Evolutionary conservation across 208 protist species (phyloP), one percentile per base, ranked within the genome.

Genomic region (Leishmania turanica): DNA sequence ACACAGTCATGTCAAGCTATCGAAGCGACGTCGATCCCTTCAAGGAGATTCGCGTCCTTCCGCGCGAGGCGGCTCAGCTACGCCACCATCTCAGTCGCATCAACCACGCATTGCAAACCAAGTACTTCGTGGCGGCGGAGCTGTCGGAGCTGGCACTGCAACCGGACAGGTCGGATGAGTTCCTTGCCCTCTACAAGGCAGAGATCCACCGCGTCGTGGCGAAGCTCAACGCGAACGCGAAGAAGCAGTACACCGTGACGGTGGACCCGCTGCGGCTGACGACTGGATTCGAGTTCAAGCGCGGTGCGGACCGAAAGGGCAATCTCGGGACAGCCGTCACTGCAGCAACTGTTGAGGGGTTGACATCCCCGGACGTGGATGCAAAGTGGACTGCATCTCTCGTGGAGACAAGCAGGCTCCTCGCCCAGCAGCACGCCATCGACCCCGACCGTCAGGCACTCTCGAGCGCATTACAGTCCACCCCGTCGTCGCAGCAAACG

Each of bases 71-170:
- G 17, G 84, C 86, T 24, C 88, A 90, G 69, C 84, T 96, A 45
- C 85, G 81, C 34, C 84, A 92, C 66, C 94, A 97, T 82, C 79
- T 88, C 37, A 89, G 86, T 70, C 88, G 87, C 34, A 87, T 97
- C 37, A 90, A 96, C 75, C 89, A 96, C 84, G 91, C 87, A 9
- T 81, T 97, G 66, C 89, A 96, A 83, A 95, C 88, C 56, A 78
- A 76, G 42, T 95, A 93, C 87, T 89, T 89, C 58, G 89, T 96
- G 17, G 76, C 84, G 8, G 62, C 88, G 4, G 91, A 97, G 49
- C 66, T 87, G 13, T 83, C 89, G 3, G 90, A 97, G 77, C 91
- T 95, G 40, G 90, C 88, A 21, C 85, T 97, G 64, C 88, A 94
- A 72, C 85, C 90, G 1, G 85, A 95, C 71, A 82, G 80, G 62